A percentile compares a stretch with the other conserved stretches of the same genome.
These are phyloP conservation scores for Petunia axillaris DNA, from an alignment of 257 asterid species.

Conservation along the genomic window DNA sequence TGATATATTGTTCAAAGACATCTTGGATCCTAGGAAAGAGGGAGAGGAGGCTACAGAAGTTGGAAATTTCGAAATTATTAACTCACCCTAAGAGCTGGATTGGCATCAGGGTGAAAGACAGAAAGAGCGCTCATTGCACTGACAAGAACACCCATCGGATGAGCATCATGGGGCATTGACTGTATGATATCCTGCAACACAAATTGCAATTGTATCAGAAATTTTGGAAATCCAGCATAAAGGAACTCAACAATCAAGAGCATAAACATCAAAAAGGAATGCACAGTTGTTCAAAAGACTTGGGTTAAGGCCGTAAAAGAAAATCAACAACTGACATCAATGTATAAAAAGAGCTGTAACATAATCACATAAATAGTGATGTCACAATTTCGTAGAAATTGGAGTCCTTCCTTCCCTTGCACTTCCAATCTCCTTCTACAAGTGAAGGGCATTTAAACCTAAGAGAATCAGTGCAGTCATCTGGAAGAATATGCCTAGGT, in stretches of 20 bases:
- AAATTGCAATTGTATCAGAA: constrained; percentile 40
- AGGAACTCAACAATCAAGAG: not conserved
- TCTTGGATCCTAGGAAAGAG: not conserved
- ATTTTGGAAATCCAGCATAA: constrained; percentile 1
- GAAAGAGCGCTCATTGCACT: constrained; percentile 97
- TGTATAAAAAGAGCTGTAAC: not conserved
- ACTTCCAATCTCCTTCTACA: not conserved
- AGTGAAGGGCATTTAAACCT: not conserved
- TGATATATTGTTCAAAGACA: not conserved
- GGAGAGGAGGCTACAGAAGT: not conserved
- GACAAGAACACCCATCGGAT: constrained; percentile 99
- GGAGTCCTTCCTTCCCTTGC: not conserved
- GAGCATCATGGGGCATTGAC: constrained; percentile 99
- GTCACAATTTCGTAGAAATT: not conserved
- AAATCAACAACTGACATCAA: not conserved
- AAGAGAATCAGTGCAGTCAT: constrained; percentile 6
- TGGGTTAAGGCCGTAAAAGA: not conserved
- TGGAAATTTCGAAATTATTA: not conserved
- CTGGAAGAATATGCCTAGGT: not conserved
- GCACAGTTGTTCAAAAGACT: not conserved
- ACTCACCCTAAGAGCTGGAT: constrained; percentile 94
- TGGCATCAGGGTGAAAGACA: constrained; percentile 99
- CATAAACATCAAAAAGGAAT: not conserved
- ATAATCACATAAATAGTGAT: not conserved
- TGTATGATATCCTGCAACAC: constrained; percentile 91